Percentiles rank a stretch among this genome's conserved stretches.
These are phyloP conservation scores for Lyophyllum shimeji DNA, from an alignment of 768 basidiomycete genomes.

Conservation along the genomic window DNA sequence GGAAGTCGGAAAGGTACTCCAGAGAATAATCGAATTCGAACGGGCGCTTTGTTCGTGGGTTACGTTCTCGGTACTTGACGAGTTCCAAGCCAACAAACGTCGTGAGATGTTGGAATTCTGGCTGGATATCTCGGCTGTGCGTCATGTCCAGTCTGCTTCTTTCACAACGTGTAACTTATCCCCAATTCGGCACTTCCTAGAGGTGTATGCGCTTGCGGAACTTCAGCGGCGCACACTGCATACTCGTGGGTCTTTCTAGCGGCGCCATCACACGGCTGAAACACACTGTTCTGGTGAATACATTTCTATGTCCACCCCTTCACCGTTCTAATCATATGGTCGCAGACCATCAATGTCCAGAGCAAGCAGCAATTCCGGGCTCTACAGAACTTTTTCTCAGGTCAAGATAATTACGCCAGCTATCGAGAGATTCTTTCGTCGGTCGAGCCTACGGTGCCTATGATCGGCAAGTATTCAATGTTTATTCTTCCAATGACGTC, in stretches of 20 bases:
- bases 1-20: conserved; percentile 28
- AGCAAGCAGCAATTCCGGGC: conserved; percentile 29
- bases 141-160: conserved; percentile 9
- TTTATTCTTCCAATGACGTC: background rate
- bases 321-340: background rate
- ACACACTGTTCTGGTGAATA: conserved; percentile 33
- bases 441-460: conserved; percentile 31
- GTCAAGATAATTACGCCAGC: conserved; percentile 22
- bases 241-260: conserved; percentile 41
- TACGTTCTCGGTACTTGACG: conserved; percentile 30
- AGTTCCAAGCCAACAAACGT: conserved; percentile 18
- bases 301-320: background rate
- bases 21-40: conserved; percentile 34
- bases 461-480: conserved; percentile 24
- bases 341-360: conserved; percentile 20
- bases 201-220: conserved; percentile 45
- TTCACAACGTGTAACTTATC: background rate
- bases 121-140: conserved; percentile 44
- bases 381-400: conserved; percentile 29
- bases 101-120: conserved; percentile 37
- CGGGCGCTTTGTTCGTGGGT: conserved; percentile 40
- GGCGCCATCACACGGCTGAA: conserved; percentile 36
- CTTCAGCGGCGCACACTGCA: conserved; percentile 40
- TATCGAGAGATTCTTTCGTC: conserved; percentile 27
- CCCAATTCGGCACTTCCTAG: conserved; percentile 24